Base-by-base conservation (phyloP, 495 filamentous ascomycete species). In the Terfezia claveryi region DNA sequence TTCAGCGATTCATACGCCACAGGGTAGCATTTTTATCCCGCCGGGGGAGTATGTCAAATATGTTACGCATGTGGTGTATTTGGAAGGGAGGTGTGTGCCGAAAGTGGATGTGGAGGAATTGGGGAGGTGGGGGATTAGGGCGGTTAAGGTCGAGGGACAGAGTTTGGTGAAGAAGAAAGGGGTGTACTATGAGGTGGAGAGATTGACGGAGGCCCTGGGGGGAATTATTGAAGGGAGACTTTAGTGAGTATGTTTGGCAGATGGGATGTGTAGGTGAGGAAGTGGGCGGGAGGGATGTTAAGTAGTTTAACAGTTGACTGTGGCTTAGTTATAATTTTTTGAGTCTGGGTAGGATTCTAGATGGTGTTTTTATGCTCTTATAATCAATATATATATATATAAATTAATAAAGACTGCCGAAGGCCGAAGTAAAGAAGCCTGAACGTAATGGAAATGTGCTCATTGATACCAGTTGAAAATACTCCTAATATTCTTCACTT, bases 61-160 rank as follows among this genome's bases (percentile, higher is more conserved):
- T 63, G 79, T 96, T 3, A 93, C 81, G 14, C 87, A 95, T 67
- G 66, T 96, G 10, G 69, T 96, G 10, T 81, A 94, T 60, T 67
- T 95, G 8, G 83, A 87, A 14, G 83, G 82, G 0, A 68, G 73
- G 3, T 81, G 76, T 0, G 78, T 78, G 46, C 91, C 91, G 0
- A 63, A 57, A 10, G 82, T 94, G 50, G 79, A 94, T 60, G 76
- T 69, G 51, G 73, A 73, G 16, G 73, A 76, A 54, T 70, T 95
- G 51, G 66, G 68, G 6, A 65, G 67, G 37, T 68, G 83, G 66
- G 87, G 91, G 0, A 81, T 96, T 49, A 81, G 83, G 59, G 78
- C 77, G 23, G 74, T 94, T 23, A 74, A 75, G 60, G 71, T 89
- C n/a, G 23, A 23, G n/a, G 23, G 12, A 27, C n/a, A 51, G 50